These are phyloP conservation scores for Cyclanthera cordifolia DNA, from an alignment of 306 rosid genomes.

Conservation along the genomic window DNA sequence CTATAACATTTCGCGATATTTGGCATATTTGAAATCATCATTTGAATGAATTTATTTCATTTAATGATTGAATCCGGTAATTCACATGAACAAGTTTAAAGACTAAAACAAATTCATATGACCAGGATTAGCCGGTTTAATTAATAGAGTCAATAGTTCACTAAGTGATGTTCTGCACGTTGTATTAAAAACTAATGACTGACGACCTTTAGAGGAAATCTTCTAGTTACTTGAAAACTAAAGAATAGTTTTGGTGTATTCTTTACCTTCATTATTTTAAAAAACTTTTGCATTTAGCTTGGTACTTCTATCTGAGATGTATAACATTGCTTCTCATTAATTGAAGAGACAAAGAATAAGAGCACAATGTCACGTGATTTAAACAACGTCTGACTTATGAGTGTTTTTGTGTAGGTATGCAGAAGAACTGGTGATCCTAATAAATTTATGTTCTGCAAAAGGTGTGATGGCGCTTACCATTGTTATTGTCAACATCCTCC, in stretches of 20 bases:
- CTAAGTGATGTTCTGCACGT: neutral
- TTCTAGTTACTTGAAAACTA: neutral
- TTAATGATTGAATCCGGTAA: neutral
- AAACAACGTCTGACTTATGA: neutral
- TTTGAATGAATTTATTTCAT: neutral
- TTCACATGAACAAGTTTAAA: neutral
- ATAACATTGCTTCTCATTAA: neutral
- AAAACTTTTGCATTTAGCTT: neutral
- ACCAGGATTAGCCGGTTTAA: neutral
- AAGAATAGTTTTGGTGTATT: neutral
- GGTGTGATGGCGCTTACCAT: constrained; percentile 97
- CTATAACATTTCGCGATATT: neutral
- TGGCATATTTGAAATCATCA: neutral
- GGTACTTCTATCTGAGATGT: neutral
- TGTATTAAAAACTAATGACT: neutral
- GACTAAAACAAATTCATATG: neutral
- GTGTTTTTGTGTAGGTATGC: constrained; percentile 49
- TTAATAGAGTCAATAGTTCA: neutral
- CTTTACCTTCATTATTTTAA: neutral
- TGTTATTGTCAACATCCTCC: constrained; percentile 97
- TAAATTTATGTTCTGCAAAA: constrained; percentile 93
- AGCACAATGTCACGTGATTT: neutral
- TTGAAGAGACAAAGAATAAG: neutral
- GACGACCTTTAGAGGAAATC: neutral
- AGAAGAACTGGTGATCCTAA: constrained; percentile 92